These are phyloP conservation scores for Nemania bipapillata DNA, from an alignment of 2,329 filamentous ascomycete genomes.

Conservation along the genomic window DNA sequence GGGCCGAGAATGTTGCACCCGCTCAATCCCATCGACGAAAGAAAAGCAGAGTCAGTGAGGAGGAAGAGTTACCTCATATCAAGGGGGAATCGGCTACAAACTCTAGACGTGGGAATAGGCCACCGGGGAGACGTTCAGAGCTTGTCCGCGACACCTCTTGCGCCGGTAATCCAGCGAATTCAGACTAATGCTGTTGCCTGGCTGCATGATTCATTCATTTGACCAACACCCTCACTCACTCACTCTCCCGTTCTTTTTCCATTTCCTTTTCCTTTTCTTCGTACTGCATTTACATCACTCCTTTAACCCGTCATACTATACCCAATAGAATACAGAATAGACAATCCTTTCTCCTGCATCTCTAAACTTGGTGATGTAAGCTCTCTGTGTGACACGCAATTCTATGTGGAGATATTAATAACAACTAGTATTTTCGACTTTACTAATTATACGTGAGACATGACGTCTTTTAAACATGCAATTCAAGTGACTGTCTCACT, in stretches of 20 bases:
- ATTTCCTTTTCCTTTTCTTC: background rate
- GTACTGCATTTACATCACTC: slow-evolving; percentile 1
- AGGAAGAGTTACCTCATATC: background rate
- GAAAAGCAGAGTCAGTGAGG: slow-evolving; percentile 12
- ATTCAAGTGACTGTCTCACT: background rate
- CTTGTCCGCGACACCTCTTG: slow-evolving; percentile 4
- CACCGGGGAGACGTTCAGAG: slow-evolving; percentile 14
- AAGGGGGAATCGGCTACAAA: background rate
- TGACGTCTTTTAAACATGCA: background rate
- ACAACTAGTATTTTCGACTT: background rate
- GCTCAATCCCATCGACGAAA: slow-evolving; percentile 17
- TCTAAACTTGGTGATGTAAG: background rate
- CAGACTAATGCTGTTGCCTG: background rate
- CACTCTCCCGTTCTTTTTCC: background rate
- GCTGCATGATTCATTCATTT: slow-evolving; percentile 1
- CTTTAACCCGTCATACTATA: background rate
- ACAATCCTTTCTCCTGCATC: background rate
- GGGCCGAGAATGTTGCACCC: background rate
- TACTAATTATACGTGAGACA: background rate
- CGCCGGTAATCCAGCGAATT: background rate
- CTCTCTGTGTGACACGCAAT: background rate
- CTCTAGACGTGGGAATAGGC: background rate
- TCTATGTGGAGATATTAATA: background rate
- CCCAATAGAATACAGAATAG: slow-evolving; percentile 8
- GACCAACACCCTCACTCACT: background rate